Conservation (phyloP, 768 basidiomycete species). For the Inosperma sp. region DNA sequence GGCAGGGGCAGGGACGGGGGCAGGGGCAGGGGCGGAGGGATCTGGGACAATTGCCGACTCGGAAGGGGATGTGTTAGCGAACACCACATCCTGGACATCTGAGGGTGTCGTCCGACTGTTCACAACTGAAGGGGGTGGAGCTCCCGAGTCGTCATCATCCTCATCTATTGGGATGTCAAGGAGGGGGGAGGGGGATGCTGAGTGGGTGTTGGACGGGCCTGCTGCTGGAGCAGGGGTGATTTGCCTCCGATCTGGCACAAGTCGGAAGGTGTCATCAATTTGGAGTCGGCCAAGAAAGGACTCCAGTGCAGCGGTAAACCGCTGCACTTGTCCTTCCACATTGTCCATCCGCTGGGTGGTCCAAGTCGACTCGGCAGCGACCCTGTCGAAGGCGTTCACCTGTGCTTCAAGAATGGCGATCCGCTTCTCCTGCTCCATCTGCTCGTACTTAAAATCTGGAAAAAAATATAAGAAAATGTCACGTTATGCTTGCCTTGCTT, state of each 20-base stretch:
- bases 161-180: background rate
- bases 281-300: background rate
- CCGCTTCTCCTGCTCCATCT: no score
- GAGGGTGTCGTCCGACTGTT: background rate
- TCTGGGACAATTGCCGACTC: background rate
- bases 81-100: no score
- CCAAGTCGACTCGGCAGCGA: background rate
- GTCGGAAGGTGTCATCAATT: background rate
- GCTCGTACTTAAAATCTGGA: no score
- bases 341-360: background rate
- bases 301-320: background rate
- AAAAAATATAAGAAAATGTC: no score
- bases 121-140: background rate
- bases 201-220: background rate
- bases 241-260: background rate
- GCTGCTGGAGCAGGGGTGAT: background rate
- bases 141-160: background rate
- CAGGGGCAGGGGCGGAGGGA: background rate
- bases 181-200: background rate
- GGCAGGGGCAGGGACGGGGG: no score
- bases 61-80: no score
- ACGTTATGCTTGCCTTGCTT: no score
- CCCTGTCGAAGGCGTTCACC: background rate
- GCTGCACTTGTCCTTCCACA: background rate
- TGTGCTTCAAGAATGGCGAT: background rate